Percentiles rank a stretch among this genome's conserved stretches.
Evolutionary conservation across 1,284 basidiomycete genomes (phyloP).

Genomic region (Heterobasidion parviporum): DNA sequence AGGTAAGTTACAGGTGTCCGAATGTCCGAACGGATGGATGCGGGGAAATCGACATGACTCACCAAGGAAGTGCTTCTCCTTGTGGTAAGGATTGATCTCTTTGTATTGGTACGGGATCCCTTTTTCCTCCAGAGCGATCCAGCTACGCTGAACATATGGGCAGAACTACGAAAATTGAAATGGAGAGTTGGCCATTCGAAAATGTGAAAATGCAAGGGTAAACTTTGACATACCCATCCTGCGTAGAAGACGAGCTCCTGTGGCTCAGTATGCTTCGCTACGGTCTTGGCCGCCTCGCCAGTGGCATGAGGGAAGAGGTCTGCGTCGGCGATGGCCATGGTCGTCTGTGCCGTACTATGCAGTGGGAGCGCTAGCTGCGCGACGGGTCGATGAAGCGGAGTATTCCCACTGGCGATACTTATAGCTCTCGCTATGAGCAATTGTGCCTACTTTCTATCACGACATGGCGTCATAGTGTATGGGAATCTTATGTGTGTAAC

Average conservation of each 20-base stretch:
- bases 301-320: constrained; percentile 50
- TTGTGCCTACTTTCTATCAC: neutral
- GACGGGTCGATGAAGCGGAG: neutral
- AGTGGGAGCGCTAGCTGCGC: neutral
- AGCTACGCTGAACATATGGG: constrained; percentile 60
- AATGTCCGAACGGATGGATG: neutral
- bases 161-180: constrained; percentile 41
- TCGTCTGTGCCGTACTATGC: neutral
- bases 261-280: constrained; percentile 34
- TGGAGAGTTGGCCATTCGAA: neutral
- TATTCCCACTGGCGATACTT: neutral
- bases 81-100: constrained; percentile 67
- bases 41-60: constrained; percentile 5
- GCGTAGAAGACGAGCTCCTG: constrained; percentile 54
- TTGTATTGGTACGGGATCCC: constrained; percentile 57
- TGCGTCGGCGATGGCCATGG: constrained; percentile 28
- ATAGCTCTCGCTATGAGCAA: neutral
- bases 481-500: neutral
- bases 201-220: neutral
- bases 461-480: neutral
- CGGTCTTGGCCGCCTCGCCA: constrained; percentile 44
- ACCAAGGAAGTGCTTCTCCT: constrained; percentile 55
- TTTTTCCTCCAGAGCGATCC: constrained; percentile 62
- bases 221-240: constrained; percentile 41
- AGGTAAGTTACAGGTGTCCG: neutral